Percentiles rank a stretch among this genome's conserved stretches.
Conservation (phyloP, 768 basidiomycete genomes). For the Termitomyces sp. region DNA sequence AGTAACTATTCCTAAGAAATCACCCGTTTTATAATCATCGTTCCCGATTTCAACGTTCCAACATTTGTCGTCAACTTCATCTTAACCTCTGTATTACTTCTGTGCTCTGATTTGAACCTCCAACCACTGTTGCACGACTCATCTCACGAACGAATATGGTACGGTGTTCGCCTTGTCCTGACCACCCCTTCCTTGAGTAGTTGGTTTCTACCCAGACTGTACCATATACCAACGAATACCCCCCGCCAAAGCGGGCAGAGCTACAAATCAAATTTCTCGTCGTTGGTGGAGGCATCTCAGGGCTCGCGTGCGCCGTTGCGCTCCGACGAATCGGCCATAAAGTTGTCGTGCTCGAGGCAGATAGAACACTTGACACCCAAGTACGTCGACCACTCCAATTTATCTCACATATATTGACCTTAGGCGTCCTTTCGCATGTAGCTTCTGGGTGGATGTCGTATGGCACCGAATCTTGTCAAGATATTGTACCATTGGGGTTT, state of each 20-base stretch:
- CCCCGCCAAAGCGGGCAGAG: conserved; percentile 14
- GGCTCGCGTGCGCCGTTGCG: conserved; percentile 49
- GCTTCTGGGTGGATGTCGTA: conserved; percentile 23
- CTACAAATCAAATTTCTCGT: conserved; percentile 29
- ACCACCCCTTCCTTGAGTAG: background rate
- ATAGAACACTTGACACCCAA: conserved; percentile 11
- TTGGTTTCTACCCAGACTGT: background rate
- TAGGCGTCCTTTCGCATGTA: conserved; percentile 2
- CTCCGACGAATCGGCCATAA: conserved; percentile 50
- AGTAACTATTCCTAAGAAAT: background rate
- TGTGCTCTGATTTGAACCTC: background rate
- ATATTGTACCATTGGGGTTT: conserved; percentile 55
- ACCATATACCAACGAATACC: background rate
- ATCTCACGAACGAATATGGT: conserved; percentile 1
- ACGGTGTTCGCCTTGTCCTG: background rate
- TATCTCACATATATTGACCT: background rate
- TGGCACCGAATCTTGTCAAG: conserved; percentile 51
- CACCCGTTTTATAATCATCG: background rate
- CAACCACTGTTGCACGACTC: background rate
- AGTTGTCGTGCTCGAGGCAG: conserved; percentile 46
- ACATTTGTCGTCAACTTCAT: background rate
- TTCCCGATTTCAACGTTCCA: background rate
- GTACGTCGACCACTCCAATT: conserved; percentile 3
- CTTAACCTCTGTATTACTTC: background rate
- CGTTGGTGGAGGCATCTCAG: conserved; percentile 43